phyloP scores from a whole-genome alignment of 1,284 basidiomycete species.

The Anthracocystis panici-leucophaei region DNA sequence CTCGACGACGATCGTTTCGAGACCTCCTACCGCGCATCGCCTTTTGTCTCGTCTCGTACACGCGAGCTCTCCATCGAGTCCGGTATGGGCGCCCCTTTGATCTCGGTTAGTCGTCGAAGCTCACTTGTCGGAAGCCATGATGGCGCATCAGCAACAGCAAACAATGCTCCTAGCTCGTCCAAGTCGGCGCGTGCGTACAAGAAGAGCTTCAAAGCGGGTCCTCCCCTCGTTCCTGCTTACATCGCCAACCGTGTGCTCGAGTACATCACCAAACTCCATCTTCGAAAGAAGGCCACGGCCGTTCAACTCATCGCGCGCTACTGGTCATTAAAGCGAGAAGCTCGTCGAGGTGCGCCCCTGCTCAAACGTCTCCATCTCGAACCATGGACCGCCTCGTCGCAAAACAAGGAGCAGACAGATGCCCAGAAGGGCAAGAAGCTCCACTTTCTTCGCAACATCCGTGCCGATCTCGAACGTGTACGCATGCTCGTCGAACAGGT shows the following conservation, averaged over 20 bases:
- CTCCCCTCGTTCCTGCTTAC: constrained; percentile 73
- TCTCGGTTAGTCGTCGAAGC: constrained; percentile 48
- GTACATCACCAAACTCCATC: constrained; percentile 80
- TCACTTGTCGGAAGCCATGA: constrained; percentile 37
- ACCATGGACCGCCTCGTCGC: constrained; percentile 89
- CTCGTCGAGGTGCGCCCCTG: constrained; percentile 89
- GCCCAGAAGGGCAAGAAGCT: constrained; percentile 82
- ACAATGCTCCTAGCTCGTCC: constrained; percentile 41
- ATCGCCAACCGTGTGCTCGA: constrained; percentile 78
- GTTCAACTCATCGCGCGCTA: constrained; percentile 86
- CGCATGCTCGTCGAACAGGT: constrained; percentile 79
- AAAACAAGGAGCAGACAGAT: constrained; percentile 75
- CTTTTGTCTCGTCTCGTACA: constrained; percentile 32
- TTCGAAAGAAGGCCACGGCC: constrained; percentile 83
- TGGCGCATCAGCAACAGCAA: constrained; percentile 11
- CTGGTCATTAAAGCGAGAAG: constrained; percentile 97
- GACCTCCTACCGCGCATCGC: constrained; percentile 31
- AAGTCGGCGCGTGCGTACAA: constrained; percentile 74
- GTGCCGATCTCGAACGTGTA: constrained; percentile 82
- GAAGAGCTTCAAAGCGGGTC: constrained; percentile 73
- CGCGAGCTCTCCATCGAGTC: constrained; percentile 49
- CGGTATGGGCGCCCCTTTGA: constrained; percentile 33
- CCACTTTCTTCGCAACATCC: constrained; percentile 74
- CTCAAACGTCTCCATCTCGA: constrained; percentile 94
- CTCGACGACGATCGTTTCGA: constrained; percentile 43